Conservation (phyloP, 305 asterid genomes). For the Fraxinus dipetala region DNA sequence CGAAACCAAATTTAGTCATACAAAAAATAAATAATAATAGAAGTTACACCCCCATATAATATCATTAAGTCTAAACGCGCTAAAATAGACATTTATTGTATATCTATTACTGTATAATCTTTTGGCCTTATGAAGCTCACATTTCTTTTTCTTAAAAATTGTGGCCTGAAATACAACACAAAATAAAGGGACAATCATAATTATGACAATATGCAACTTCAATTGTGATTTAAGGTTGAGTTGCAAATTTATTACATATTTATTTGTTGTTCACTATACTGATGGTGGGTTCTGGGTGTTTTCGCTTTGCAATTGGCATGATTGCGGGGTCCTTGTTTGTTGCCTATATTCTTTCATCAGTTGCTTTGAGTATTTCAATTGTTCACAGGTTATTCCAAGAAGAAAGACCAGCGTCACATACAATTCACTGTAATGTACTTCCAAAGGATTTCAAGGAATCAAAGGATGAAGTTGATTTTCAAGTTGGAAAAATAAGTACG, state of each 20-base stretch:
- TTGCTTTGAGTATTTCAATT: conserved; percentile 4
- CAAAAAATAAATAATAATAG: background rate
- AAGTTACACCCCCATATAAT: background rate
- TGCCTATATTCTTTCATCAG: background rate
- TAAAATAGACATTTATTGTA: background rate
- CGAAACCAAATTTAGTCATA: background rate
- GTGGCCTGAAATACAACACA: background rate
- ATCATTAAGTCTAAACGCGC: background rate
- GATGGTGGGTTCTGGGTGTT: background rate
- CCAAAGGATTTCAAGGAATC: conserved; percentile 50
- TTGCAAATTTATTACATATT: background rate
- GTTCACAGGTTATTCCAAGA: conserved; percentile 70
- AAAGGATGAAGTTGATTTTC: conserved; percentile 35
- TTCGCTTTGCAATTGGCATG: background rate
- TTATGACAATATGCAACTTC: background rate
- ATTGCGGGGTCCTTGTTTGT: background rate
- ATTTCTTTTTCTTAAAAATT: background rate
- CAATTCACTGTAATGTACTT: conserved; percentile 75
- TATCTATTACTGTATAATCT: background rate
- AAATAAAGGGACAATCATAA: background rate
- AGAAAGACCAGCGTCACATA: conserved; percentile 81
- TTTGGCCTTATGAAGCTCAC: background rate
- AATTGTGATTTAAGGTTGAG: background rate
- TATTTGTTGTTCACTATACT: background rate
- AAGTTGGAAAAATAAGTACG: conserved; percentile 53